phyloP scores from a whole-genome alignment of 441 rosid species.

The Jatropha multifida region DNA sequence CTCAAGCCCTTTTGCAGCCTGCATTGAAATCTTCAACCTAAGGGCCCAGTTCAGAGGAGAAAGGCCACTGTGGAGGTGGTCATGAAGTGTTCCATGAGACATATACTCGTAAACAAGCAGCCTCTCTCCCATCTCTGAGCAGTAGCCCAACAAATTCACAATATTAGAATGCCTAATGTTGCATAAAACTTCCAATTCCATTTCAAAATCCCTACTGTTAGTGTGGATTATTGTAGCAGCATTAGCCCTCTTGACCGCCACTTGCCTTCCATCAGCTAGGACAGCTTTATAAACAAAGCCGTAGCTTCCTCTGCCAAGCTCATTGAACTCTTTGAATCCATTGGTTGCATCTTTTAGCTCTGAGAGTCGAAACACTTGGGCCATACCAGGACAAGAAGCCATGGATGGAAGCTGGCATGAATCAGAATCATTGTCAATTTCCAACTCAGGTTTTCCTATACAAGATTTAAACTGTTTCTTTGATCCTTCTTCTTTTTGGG shows the following conservation, averaged over 20 bases:
- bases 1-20: conserved; percentile 89
- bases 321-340: conserved; percentile 92
- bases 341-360: conserved; percentile 91
- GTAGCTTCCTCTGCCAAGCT: conserved; percentile 86
- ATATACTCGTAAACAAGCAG: conserved; percentile 84
- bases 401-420: conserved; percentile 38
- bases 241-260: conserved; percentile 88
- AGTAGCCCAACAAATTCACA: conserved; percentile 84
- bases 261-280: conserved; percentile 72
- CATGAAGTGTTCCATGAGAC: conserved; percentile 79
- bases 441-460: conserved; percentile 54
- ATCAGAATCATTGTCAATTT: conserved; percentile 37
- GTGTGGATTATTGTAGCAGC: conserved; percentile 91
- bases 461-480: conserved; percentile 51
- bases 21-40: conserved; percentile 75
- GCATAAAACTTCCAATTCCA: conserved; percentile 73
- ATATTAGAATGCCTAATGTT: conserved; percentile 72
- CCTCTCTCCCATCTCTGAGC: conserved; percentile 87
- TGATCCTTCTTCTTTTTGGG: conserved; percentile 41
- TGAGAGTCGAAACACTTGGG: conserved; percentile 76
- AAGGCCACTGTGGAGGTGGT: conserved; percentile 62
- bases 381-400: conserved; percentile 46
- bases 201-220: conserved; percentile 73
- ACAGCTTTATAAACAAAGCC: conserved; percentile 90
- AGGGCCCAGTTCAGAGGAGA: conserved; percentile 76